Evolutionary conservation across 768 basidiomycete genomes (phyloP).

Genomic region (Hemileccinum rubropunctum): DNA sequence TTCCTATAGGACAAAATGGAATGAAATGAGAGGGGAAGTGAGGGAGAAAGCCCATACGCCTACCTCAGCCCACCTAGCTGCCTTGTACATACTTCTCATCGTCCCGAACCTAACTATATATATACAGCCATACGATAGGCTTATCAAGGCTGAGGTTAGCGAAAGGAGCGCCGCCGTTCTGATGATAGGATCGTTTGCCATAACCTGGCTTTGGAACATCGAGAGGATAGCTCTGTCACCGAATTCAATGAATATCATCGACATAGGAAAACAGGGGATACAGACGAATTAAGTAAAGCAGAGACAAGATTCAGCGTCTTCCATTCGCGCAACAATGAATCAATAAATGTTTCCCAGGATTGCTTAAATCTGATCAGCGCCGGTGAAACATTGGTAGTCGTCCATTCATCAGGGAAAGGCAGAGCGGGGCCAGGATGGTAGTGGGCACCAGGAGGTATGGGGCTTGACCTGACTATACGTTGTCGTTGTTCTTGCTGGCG

Average conservation of each 20-base stretch:
- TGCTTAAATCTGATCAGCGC: constrained; percentile 60
- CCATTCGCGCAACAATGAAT: constrained; percentile 70
- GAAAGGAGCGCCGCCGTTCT: constrained; percentile 64
- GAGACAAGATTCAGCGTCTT: constrained; percentile 76
- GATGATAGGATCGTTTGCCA: constrained; percentile 57
- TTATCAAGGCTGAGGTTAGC: constrained; percentile 64
- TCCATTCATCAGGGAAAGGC: constrained; percentile 56
- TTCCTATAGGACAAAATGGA: constrained; percentile 40
- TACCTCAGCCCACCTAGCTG: constrained; percentile 72
- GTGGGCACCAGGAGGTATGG: constrained; percentile 27
- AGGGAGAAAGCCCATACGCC: neutral
- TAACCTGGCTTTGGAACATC: constrained; percentile 55
- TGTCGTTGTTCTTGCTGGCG: constrained; percentile 13
- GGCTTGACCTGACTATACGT: constrained; percentile 19
- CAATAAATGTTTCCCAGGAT: constrained; percentile 71
- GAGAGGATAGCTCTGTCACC: constrained; percentile 60
- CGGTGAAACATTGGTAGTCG: constrained; percentile 50
- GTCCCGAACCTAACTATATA: constrained; percentile 70
- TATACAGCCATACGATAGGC: constrained; percentile 68
- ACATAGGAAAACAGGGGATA: constrained; percentile 4
- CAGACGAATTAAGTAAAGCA: constrained; percentile 53
- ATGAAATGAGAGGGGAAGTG: neutral
- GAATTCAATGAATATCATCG: neutral
- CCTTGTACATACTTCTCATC: constrained; percentile 71
- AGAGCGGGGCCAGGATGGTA: constrained; percentile 24